Evolutionary conservation across 495 filamentous ascomycete genomes (phyloP).

Genomic region (Aspergillus bridgeri): DNA sequence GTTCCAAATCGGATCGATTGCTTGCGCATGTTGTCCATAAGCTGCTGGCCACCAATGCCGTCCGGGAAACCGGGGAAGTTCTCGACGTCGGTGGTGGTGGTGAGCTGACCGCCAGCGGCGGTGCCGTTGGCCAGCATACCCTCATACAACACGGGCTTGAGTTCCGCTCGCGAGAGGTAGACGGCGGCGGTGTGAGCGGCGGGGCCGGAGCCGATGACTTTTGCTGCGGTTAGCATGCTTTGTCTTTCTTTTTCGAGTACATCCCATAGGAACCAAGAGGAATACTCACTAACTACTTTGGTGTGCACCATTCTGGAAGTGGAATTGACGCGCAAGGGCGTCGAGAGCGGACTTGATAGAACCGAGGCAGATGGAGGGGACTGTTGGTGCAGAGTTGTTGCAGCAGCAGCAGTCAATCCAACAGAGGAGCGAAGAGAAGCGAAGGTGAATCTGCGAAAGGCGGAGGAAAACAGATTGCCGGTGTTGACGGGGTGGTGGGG

Average conservation of each 20-base stretch:
- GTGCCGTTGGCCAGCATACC: conserved; percentile 97
- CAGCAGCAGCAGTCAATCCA: conserved; percentile 58
- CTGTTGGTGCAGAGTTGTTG: conserved; percentile 59
- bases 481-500: conserved; percentile 9
- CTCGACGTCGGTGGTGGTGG: conserved; percentile 96
- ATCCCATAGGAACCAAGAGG: conserved; percentile 3
- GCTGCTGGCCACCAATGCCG: conserved; percentile 75
- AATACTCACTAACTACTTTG: conserved; percentile 70
- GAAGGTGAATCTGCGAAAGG: conserved; percentile 61
- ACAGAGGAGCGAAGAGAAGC: conserved; percentile 59
- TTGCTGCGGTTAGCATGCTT: conserved; percentile 9
- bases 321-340: conserved; percentile 42
- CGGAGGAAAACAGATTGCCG: conserved; percentile 84
- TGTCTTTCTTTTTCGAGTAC: background rate
- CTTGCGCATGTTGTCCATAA: conserved; percentile 94
- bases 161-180: conserved; percentile 90
- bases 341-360: conserved; percentile 34
- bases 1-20: conserved; percentile 93
- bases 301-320: conserved; percentile 65
- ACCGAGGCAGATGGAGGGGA: conserved; percentile 43
- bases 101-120: conserved; percentile 92
- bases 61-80: conserved; percentile 94
- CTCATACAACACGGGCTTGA: conserved; percentile 88
- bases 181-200: conserved; percentile 96
- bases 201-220: conserved; percentile 86